Base-by-base conservation (phyloP, 2,329 filamentous ascomycete species). In the Pestalotiopsis sp. region DNA sequence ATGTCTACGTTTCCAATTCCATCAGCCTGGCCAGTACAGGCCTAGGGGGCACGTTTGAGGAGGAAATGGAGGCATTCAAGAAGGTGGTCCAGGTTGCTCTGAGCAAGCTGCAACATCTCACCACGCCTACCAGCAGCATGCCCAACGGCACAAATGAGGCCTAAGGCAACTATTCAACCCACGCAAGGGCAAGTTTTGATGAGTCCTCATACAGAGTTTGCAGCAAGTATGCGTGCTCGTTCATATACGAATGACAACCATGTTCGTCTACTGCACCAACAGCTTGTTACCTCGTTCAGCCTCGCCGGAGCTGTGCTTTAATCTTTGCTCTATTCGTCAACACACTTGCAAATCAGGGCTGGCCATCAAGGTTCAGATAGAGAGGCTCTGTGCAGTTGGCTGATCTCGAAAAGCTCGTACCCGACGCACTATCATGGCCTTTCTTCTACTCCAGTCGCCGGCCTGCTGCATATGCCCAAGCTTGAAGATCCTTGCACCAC, bases 1-100 rank as follows among this genome's bases (percentile, higher is more conserved):
- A 94, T 0, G 91, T 93, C n/a, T 98, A 98, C 78, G 93, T 98
- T 20, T 93, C 93, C 25, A 97, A 93, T 77, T 97, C 94, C 41
- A 90, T 97, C 75, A 93, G 91, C 73, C 90, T 98, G 71, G 88
- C 88, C 14, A 89, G 86, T 75, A 87, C 91, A 5, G 92, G 91
- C 2, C 88, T 94, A 75, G 94, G 94, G 11, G 92, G 94, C 23
- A 92, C 90, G 0, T 89, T 95, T 6, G 95, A 98, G 77, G 96
- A 98, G 83, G 95, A 98, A 82, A 95, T 98, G 90, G 94, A 95
- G 77, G 93, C 92, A 0, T 91, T 98, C 74, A 90, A 88, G 75
- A 87, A 87, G 72, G 89, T 97, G 56, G 90, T 95, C 39, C 87
- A 92, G 69, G 88, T 92, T 61, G 87, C 95, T 14, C 82, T 90